Percentiles rank a stretch among this genome's conserved stretches.
phyloP scores from a whole-genome alignment of 2,329 filamentous ascomycete genomes.

The Verticillium dahliae region DNA sequence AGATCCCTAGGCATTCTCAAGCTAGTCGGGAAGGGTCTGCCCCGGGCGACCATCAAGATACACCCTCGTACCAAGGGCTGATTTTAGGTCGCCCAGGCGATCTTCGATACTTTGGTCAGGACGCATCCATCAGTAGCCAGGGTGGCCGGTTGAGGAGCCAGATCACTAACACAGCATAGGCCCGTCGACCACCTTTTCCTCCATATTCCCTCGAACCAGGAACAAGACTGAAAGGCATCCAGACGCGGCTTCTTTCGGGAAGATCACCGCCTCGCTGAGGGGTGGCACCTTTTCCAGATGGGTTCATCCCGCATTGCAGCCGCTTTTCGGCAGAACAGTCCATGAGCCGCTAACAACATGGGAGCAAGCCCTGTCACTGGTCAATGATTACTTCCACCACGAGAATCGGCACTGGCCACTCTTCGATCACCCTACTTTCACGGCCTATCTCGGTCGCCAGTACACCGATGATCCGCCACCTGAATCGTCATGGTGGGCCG shows the following conservation, averaged over 20 bases:
- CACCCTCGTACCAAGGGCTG: background rate
- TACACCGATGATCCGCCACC: background rate
- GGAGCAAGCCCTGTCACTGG: conserved; percentile 1
- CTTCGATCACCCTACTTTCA: background rate
- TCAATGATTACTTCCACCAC: background rate
- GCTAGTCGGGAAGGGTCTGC: background rate
- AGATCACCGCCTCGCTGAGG: background rate
- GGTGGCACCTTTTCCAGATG: background rate
- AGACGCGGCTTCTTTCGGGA: background rate
- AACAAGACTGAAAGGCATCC: background rate
- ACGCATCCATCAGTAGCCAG: too few relatives aligned
- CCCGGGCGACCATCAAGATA: background rate
- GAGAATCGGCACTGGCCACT: background rate
- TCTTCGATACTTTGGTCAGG: background rate
- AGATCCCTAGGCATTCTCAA: background rate
- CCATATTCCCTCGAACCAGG: background rate
- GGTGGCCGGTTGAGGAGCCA: background rate
- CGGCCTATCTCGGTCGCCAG: background rate
- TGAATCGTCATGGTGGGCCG: background rate
- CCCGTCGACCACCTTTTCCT: background rate
- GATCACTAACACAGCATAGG: background rate
- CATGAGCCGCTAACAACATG: background rate
- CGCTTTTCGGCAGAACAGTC: background rate
- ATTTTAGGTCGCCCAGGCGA: background rate
- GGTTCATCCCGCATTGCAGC: background rate